Evolutionary conservation across 2,329 filamentous ascomycete genomes (phyloP).

Genomic region (Aspergillus ochraceus): DNA sequence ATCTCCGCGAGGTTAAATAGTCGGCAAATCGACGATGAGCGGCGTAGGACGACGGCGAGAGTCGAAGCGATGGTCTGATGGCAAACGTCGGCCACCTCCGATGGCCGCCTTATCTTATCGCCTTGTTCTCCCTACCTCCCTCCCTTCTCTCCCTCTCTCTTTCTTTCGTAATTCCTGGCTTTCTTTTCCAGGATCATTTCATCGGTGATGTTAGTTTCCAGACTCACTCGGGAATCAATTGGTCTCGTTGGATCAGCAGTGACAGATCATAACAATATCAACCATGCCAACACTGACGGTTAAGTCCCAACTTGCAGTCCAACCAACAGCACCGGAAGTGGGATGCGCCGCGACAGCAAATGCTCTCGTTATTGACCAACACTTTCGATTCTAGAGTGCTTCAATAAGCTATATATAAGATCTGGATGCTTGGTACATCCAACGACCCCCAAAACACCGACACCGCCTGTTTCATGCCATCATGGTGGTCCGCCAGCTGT

Average conservation of each 20-base stretch:
- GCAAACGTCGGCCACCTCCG: conserved; percentile 38
- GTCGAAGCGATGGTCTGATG: conserved; percentile 17
- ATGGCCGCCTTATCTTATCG: conserved; percentile 38
- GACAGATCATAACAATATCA: neutral
- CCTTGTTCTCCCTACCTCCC: neutral
- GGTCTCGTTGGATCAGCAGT: neutral
- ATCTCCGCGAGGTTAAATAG: neutral
- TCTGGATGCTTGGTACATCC: neutral
- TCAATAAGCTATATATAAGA: neutral
- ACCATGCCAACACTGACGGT: too few species aligned
- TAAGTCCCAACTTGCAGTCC: too few species aligned
- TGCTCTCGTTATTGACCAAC: neutral
- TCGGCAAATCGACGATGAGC: neutral
- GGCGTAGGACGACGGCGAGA: conserved; percentile 11
- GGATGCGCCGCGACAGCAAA: neutral
- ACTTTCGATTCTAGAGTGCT: neutral
- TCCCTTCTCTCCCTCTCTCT: neutral
- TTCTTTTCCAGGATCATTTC: neutral
- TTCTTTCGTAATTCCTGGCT: neutral
- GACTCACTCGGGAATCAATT: neutral
- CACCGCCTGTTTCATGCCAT: neutral
- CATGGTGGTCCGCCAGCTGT: neutral
- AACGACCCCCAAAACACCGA: neutral
- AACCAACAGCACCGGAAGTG: too few species aligned
- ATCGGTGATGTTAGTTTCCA: neutral